Evolutionary conservation across 345 rosid species (phyloP).

Genomic region (Sonneratia caseolaris): DNA sequence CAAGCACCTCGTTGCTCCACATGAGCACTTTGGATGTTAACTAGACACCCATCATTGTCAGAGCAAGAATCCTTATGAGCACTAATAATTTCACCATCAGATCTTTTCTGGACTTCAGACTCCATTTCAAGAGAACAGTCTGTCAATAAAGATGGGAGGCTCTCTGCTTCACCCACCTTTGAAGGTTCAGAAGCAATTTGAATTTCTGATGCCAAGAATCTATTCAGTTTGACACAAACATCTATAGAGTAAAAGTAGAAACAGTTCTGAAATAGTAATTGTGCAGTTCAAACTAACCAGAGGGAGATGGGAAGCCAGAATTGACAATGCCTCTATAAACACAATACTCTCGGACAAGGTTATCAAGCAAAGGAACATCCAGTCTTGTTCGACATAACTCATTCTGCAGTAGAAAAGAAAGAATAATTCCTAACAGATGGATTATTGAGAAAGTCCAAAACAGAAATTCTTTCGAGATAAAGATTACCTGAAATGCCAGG

Average conservation of each 20-base stretch:
- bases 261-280: slow-evolving; percentile 6
- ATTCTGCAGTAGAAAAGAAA: slow-evolving; percentile 43
- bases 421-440: neutral
- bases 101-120: slow-evolving; percentile 30
- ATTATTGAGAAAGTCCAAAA: slow-evolving; percentile 1
- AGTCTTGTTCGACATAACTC: slow-evolving; percentile 83
- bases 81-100: slow-evolving; percentile 45
- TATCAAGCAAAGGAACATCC: slow-evolving; percentile 67
- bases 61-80: slow-evolving; percentile 28
- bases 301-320: slow-evolving; percentile 24
- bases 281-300: slow-evolving; percentile 28
- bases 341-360: slow-evolving; percentile 82
- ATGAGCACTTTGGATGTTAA: slow-evolving; percentile 36
- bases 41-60: slow-evolving; percentile 34
- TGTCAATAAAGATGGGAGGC: slow-evolving; percentile 35
- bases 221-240: slow-evolving; percentile 6
- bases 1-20: slow-evolving; percentile 43
- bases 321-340: slow-evolving; percentile 81
- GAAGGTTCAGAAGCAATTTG: slow-evolving; percentile 23
- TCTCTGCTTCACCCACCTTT: slow-evolving; percentile 33
- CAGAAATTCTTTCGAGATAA: slow-evolving; percentile 1
- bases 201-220: slow-evolving; percentile 24
- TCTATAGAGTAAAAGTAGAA: neutral
- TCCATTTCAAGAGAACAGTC: slow-evolving; percentile 46
- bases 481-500: slow-evolving; percentile 81